Base-by-base conservation (phyloP, 306 rosid species). In the Cajanus cajan region DNA sequence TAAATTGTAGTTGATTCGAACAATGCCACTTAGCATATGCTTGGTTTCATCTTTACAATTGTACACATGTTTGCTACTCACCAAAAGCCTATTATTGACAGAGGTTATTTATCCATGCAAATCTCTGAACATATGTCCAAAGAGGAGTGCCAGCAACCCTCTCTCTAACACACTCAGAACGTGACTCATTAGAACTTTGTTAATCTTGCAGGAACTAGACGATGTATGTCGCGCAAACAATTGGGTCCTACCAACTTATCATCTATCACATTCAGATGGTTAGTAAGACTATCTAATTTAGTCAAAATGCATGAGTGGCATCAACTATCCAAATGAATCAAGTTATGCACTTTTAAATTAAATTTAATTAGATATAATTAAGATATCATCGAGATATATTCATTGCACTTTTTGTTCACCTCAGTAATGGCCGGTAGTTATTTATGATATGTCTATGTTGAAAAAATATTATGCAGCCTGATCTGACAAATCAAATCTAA, bases 221-320 rank as follows among this genome's bases (percentile, higher is more conserved):
- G 73, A 70, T 70, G 34, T 79, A 55, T 85, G 86, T 51, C 77
- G 40, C n/a, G 84, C 31, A 36, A 85, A 85, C 69, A 78, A 70
- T 64, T 89, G 93, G 95, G 28, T 77, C 57, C 59, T 86, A 31
- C 95, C 93, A 43, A 85, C 81, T 73, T 90, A 88, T 79, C 72
- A 44, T 34, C 63, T 86, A 57, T 77, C 77, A 24, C 58, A 69
- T 0, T 47, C 81, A 84, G 81, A 78, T 57, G 97, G 71, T 66
- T 15, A 4, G 96, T 87, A 78, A 78, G 78, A 10, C 74, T 67
- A 40, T 72, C 73, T 57, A 65, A 44, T 19, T 59, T 78, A 40
- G 59, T 4, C 62, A 70, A 73, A 77, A 50, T 82, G 52, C 44
- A 1, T 52, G 12, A 41, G 37, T 10, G 4, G 61, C 19, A 43